Base-by-base conservation (phyloP, 2,329 filamentous ascomycete species). In the Colletotrichum shisoi region DNA sequence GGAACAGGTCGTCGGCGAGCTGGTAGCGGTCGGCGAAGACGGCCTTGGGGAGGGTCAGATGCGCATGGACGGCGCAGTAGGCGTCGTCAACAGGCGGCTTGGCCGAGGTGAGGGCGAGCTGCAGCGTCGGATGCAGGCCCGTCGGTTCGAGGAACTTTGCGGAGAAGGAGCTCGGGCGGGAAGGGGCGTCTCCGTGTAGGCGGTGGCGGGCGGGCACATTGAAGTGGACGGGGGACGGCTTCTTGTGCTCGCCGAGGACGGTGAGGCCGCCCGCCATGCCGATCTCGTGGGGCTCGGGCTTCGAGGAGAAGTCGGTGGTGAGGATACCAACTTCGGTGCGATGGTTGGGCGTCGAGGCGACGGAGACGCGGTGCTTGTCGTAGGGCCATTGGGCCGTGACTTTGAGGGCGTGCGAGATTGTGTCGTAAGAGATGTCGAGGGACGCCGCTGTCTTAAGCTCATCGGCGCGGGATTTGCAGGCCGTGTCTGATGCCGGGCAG, bases 1-100 rank as follows among this genome's bases (percentile, higher is more conserved):
- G 84, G 79, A 96, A 95, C 5, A 97, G 83, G 0, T 85, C 78
- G 75, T 94, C 91, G 27, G 82, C 83, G 68, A 97, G 85, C 77
- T 96, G 93, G 79, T 97, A 96, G 74, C 89, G 89, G 80, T 98
- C 94, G 45, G 91, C 87, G 78, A 98, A 97, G 69, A 97, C 83
- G 56, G 84, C 80, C 31, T 89, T 91, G 1, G 94, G 94, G 3
- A 97, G 85, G 0, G 92, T 96, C 31, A 97, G 80, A 77, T 96
- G 92, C 12, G 91, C 86, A 78, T 97, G 89, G 1, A 94, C 82
- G 17, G 85, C 84, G 77, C 94, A 97, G 37, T 81, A 79, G n/a
- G 82, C 79, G 49, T 85, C 83, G 57, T 84, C 75, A 72, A 82
- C 78, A 0, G 84, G 85, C 17, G 85, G 79, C 24, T 81, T 75